Percentiles rank a stretch among this genome's conserved stretches.
phyloP scores from a whole-genome alignment of 1,284 basidiomycete genomes.

The Bjerkandera adusta region DNA sequence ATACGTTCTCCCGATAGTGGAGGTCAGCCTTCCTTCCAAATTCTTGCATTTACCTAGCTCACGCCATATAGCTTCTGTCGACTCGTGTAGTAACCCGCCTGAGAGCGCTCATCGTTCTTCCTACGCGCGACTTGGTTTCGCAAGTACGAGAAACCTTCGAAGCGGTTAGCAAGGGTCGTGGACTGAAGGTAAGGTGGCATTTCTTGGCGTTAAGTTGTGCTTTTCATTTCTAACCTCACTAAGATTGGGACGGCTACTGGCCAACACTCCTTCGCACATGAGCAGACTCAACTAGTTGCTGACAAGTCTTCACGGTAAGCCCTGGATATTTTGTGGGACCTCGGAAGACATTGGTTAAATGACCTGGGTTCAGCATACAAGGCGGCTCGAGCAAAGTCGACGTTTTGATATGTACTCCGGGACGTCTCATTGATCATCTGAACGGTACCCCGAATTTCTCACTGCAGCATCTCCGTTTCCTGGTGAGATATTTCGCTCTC shows the following conservation, averaged over 20 bases:
- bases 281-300: constrained; percentile 70
- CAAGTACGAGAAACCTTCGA: constrained; percentile 96
- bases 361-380: constrained; percentile 40
- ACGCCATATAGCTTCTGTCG: constrained; percentile 59
- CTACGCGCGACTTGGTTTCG: constrained; percentile 92
- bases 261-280: constrained; percentile 82
- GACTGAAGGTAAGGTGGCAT: constrained; percentile 64
- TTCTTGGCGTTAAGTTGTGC: background rate
- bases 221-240: background rate
- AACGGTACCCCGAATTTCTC: constrained; percentile 88
- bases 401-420: constrained; percentile 94
- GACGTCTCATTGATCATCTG: constrained; percentile 92
- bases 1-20: constrained; percentile 90
- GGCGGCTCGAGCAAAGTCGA: constrained; percentile 90
- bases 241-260: constrained; percentile 81
- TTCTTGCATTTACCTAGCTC: background rate
- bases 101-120: constrained; percentile 90
- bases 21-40: constrained; percentile 46
- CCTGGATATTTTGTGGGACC: background rate
- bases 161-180: constrained; percentile 79
- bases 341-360: too few relatives aligned
- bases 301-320: constrained; percentile 49
- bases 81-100: constrained; percentile 76
- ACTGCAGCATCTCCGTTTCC: constrained; percentile 89
- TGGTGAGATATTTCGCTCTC: constrained; percentile 45